phyloP scores from a whole-genome alignment of 2,329 filamentous ascomycete genomes.

The Alternaria postmessia region DNA sequence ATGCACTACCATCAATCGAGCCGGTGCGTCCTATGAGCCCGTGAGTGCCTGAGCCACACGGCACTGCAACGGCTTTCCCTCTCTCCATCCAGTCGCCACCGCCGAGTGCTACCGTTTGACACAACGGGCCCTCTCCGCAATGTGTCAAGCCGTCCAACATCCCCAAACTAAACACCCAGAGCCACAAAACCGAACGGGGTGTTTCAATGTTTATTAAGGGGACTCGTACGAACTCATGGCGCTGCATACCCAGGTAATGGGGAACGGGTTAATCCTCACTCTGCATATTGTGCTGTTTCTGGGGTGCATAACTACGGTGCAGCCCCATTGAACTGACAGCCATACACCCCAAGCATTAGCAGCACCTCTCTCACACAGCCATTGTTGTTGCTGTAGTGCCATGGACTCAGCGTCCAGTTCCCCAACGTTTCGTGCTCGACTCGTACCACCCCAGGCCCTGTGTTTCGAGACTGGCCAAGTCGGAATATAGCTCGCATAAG shows the following conservation, averaged over 20 bases:
- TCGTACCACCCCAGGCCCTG: conserved; percentile 13
- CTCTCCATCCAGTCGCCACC: conserved; percentile 4
- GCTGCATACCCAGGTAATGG: background rate
- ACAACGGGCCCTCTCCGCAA: conserved; percentile 6
- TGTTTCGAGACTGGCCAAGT: conserved; percentile 10
- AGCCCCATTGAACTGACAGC: background rate
- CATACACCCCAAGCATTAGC: background rate
- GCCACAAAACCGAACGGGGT: conserved; percentile 7
- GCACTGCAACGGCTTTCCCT: conserved; percentile 4
- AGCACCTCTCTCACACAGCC: background rate
- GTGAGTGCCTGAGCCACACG: conserved; percentile 20
- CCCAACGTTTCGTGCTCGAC: conserved; percentile 13
- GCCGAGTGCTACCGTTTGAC: background rate
- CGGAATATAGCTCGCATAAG: conserved; percentile 12
- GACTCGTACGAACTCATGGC: background rate
- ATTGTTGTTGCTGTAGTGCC: background rate
- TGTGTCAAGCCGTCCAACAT: conserved; percentile 6
- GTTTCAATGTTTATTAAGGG: conserved; percentile 17
- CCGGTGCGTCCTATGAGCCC: conserved; percentile 23
- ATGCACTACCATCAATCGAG: conserved; percentile 20
- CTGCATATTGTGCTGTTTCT: background rate
- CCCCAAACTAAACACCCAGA: conserved; percentile 18
- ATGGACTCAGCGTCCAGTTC: background rate
- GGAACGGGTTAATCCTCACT: background rate
- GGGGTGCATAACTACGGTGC: background rate